phyloP scores from a whole-genome alignment of 441 rosid genomes.

The Bruguiera hainesii region DNA sequence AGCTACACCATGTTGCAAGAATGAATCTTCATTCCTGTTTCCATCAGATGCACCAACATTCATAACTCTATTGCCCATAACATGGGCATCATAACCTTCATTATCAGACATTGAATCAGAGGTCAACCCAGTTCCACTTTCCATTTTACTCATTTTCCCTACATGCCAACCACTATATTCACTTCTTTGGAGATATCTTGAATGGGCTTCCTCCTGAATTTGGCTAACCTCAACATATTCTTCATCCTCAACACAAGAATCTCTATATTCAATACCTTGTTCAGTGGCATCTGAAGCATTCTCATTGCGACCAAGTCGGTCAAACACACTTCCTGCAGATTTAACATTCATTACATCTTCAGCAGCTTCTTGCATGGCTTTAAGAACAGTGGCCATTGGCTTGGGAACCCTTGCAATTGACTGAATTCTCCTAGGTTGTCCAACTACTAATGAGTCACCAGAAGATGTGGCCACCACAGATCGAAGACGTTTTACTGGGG shows the following conservation, averaged over 20 bases:
- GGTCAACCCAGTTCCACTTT: conserved; percentile 41
- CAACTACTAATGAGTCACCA: conserved; percentile 38
- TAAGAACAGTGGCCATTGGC: conserved; percentile 69
- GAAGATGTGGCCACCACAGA: conserved; percentile 76
- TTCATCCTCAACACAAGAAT: conserved; percentile 39
- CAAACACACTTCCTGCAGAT: conserved; percentile 78
- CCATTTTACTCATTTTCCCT: conserved; percentile 31
- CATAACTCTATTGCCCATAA: conserved; percentile 23
- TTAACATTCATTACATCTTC: conserved; percentile 65
- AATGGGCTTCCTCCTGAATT: conserved; percentile 28
- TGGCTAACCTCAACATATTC: conserved; percentile 38
- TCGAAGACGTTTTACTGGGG: conserved; percentile 73
- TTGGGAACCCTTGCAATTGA: conserved; percentile 71
- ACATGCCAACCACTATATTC: conserved; percentile 35
- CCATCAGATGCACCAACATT: conserved; percentile 36
- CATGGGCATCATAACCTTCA: conserved; percentile 45
- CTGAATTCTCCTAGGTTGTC: conserved; percentile 54
- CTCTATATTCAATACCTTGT: conserved; percentile 30
- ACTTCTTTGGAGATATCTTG: conserved; percentile 29
- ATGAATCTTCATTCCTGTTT: conserved; percentile 39
- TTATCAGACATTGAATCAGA: conserved; percentile 38
- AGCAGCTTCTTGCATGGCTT: conserved; percentile 90
- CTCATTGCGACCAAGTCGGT: conserved; percentile 62
- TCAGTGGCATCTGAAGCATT: conserved; percentile 35
- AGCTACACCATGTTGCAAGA: conserved; percentile 34